Percentiles rank a stretch among this genome's conserved stretches.
phyloP scores from a whole-genome alignment of 805 yeast species.

The Tetrapisispora iriomotensis region DNA sequence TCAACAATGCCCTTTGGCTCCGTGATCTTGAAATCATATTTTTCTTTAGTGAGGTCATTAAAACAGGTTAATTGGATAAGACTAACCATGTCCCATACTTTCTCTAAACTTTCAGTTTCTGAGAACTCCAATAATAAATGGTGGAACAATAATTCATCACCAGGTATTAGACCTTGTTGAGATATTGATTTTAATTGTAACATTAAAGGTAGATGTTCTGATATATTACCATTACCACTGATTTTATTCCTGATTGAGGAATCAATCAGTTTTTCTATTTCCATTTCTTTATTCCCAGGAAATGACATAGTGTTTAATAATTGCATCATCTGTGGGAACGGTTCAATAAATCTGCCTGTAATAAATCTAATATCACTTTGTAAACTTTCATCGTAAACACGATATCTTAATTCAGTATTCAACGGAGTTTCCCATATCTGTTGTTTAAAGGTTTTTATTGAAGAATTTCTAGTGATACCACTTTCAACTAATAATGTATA shows the following conservation, averaged over 20 bases:
- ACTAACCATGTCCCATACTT: conserved; percentile 25
- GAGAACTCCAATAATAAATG: conserved; percentile 18
- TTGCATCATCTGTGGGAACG: conserved; percentile 30
- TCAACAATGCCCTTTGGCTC: conserved; percentile 28
- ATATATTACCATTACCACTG: conserved; percentile 6
- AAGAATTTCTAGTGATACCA: conserved; percentile 28
- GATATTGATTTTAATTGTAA: conserved; percentile 31
- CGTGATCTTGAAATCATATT: conserved; percentile 20
- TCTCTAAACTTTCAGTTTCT: conserved; percentile 5
- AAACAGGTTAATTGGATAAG: conserved; percentile 25
- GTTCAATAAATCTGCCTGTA: conserved; percentile 24
- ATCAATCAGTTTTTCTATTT: conserved; percentile 18
- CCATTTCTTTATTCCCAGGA: conserved; percentile 23
- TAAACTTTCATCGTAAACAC: conserved; percentile 14
- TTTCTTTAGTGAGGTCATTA: conserved; percentile 16
- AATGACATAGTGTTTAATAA: conserved; percentile 24
- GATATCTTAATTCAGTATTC: conserved; percentile 10
- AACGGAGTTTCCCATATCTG: conserved; percentile 23
- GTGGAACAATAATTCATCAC: conserved; percentile 28
- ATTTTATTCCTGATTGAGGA: conserved; percentile 9
- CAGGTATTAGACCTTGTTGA: conserved; percentile 25
- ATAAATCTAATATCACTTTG: conserved; percentile 15
- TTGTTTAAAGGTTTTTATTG: conserved; percentile 19
- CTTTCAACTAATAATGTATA: conserved; percentile 22
- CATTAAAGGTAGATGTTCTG: conserved; percentile 19